These are phyloP conservation scores for Graphilbum fragrans DNA, from an alignment of 2,329 filamentous ascomycete species.

Conservation along the genomic window DNA sequence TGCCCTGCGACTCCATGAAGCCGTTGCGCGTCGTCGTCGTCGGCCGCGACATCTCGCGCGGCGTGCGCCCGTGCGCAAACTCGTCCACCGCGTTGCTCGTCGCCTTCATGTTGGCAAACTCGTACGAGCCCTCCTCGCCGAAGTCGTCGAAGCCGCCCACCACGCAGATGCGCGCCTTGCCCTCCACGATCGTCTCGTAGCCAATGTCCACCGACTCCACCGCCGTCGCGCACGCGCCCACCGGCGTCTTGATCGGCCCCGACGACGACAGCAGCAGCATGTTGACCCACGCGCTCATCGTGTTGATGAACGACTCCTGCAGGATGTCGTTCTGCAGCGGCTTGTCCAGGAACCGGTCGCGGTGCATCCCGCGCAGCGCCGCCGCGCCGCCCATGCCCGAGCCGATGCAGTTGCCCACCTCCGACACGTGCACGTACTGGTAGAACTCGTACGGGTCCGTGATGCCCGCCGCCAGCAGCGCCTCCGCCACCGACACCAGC, in stretches of 20 bases:
- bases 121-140: slow-evolving; percentile 96
- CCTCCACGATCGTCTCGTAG: slow-evolving; percentile 96
- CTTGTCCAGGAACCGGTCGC: slow-evolving; percentile 91
- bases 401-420: slow-evolving; percentile 96
- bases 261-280: slow-evolving; percentile 97
- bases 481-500: slow-evolving; percentile 85
- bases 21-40: slow-evolving; percentile 94
- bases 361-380: slow-evolving; percentile 95
- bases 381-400: slow-evolving; percentile 94
- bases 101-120: slow-evolving; percentile 99
- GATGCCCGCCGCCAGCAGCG: slow-evolving; percentile 83
- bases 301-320: slow-evolving; percentile 99
- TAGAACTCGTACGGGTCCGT: slow-evolving; percentile 99
- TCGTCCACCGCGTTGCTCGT: slow-evolving; percentile 97
- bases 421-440: slow-evolving; percentile 96
- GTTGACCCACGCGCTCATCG: slow-evolving; percentile 99
- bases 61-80: slow-evolving; percentile 87
- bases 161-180: slow-evolving; percentile 93
- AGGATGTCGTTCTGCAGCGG: slow-evolving; percentile 97
- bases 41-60: slow-evolving; percentile 93
- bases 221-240: slow-evolving; percentile 92
- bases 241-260: slow-evolving; percentile 95
- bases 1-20: slow-evolving; percentile 99
- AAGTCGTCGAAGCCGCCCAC: slow-evolving; percentile 99
- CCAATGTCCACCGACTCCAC: slow-evolving; percentile 97